Percentiles rank a stretch among this genome's conserved stretches.
Conservation (phyloP, 2,329 filamentous ascomycete genomes). For the Alternaria solani region DNA sequence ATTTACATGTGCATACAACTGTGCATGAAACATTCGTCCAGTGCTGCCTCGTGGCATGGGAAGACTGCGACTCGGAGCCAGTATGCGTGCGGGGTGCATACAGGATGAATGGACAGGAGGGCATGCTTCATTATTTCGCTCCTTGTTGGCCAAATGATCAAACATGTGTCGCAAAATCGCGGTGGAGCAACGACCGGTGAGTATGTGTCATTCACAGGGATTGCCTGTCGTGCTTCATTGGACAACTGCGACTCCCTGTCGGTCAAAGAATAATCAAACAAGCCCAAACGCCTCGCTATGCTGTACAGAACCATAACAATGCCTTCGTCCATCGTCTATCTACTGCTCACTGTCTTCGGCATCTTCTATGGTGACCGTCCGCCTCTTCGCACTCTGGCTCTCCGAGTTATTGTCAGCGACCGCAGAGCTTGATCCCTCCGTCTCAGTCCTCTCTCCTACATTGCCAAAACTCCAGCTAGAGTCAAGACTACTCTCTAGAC, state of each 20-base stretch:
- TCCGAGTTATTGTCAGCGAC: conserved; percentile 37
- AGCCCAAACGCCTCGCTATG: conserved; percentile 50
- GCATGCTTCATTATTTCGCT: conserved; percentile 19
- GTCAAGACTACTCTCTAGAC: conserved; percentile 42
- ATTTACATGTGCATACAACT: conserved; percentile 28
- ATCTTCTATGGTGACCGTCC: conserved; percentile 46
- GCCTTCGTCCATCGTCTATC: conserved; percentile 12
- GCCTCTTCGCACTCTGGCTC: conserved; percentile 30
- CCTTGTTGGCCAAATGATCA: background rate
- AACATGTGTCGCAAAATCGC: conserved; percentile 9
- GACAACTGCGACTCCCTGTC: background rate
- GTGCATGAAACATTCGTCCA: conserved; percentile 25
- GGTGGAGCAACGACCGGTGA: conserved; percentile 17
- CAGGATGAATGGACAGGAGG: conserved; percentile 22
- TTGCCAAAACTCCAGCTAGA: conserved; percentile 51
- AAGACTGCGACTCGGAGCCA: conserved; percentile 11
- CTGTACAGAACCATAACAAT: conserved; percentile 27
- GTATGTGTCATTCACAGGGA: conserved; percentile 18
- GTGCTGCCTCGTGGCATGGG: conserved; percentile 11
- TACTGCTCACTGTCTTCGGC: conserved; percentile 39
- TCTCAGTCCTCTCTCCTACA: conserved; percentile 33
- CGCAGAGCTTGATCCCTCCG: conserved; percentile 40
- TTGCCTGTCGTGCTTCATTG: conserved; percentile 9
- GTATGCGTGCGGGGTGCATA: conserved; percentile 7
- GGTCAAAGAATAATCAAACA: conserved; percentile 7